These are phyloP conservation scores for Neophaeococcomyces aloes DNA, from an alignment of 2,329 filamentous ascomycete species.

Conservation along the genomic window DNA sequence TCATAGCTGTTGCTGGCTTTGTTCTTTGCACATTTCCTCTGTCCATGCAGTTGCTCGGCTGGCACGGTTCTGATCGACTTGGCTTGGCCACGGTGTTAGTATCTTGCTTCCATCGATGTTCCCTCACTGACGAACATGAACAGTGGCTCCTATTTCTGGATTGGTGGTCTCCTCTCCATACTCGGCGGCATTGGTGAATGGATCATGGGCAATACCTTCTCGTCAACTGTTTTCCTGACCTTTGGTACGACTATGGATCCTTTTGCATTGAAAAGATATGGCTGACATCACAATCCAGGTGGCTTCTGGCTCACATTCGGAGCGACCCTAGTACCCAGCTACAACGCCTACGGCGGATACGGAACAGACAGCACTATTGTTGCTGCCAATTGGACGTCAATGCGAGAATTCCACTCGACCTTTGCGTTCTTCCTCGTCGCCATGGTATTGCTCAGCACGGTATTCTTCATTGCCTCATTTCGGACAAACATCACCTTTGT, in stretches of 20 bases:
- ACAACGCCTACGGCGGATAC: conserved; percentile 36
- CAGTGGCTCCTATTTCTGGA: conserved; percentile 16
- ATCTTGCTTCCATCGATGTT: conserved; percentile 13
- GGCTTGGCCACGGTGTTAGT: conserved; percentile 33
- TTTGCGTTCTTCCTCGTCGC: conserved; percentile 51
- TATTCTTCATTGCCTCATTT: conserved; percentile 60
- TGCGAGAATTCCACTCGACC: conserved; percentile 15
- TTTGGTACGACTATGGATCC: conserved; percentile 13
- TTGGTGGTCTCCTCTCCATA: conserved; percentile 24
- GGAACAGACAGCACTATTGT: conserved; percentile 14
- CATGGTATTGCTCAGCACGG: conserved; percentile 54
- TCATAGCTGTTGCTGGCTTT: conserved; percentile 9
- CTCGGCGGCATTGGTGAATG: conserved; percentile 25
- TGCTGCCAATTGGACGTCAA: conserved; percentile 18
- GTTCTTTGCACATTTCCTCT: conserved; percentile 43
- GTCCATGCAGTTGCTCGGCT: conserved; percentile 47
- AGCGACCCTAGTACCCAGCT: conserved; percentile 42
- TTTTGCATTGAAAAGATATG: no score
- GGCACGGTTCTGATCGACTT: conserved; percentile 45
- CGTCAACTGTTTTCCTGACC: conserved; percentile 44
- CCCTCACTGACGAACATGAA: conserved; percentile 18
- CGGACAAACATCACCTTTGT: conserved; percentile 63
- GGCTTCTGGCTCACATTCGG: conserved; percentile 48
- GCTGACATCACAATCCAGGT: neutral
- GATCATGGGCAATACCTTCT: conserved; percentile 39